Base-by-base conservation (phyloP, 192 early-diverging fungal species). In the Coemansia sp. region DNA sequence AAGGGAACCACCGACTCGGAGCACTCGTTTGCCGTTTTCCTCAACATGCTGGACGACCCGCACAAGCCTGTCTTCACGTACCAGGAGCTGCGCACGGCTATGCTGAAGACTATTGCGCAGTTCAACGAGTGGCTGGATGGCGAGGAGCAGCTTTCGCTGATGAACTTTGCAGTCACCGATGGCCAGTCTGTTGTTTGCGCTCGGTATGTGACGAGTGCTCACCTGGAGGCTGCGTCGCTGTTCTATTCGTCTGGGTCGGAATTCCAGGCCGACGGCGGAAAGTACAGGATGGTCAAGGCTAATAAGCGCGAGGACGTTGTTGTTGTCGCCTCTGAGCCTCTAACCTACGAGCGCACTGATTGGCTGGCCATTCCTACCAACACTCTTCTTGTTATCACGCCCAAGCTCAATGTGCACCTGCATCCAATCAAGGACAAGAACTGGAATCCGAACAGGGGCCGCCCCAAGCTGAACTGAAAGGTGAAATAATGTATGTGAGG, bases 121-220 rank as follows among this genome's bases (percentile, higher is more conserved):
- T 61, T 93, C 19, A 93, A 93, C 75, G 63, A 70, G 43, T 91
- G 90, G 90, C 83, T 87, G 37, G n/a, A 54, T 2, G 50, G 39
- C 49, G 64, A 50, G 11, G 65, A 67, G n/a, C 77, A 90, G 79
- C 79, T 86, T 19, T 91, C 90, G 9, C 69, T 91, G 61, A 80
- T 93, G 71, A 93, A 93, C 66, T 91, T 93, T 83, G 91, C 91
- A 7, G 89, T 93, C 6, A 93, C 91, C n/a, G 90, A 92, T 68
- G 91, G 91, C 6, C 86, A 86, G 60, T 78, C 84, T 7, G 89
- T 93, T 0, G 88, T 93, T 9, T 93, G 91, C 85, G 88, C 89
- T 6, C 69, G 90, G 40, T 93, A 93, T 64, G 88, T 90, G 41
- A 92, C 85, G 45, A 90, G 88, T 66, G 74, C 46, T 46, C 87